These are phyloP conservation scores for Rhizophagus clarus DNA, from an alignment of 192 early-diverging fungal genomes.

Conservation along the genomic window DNA sequence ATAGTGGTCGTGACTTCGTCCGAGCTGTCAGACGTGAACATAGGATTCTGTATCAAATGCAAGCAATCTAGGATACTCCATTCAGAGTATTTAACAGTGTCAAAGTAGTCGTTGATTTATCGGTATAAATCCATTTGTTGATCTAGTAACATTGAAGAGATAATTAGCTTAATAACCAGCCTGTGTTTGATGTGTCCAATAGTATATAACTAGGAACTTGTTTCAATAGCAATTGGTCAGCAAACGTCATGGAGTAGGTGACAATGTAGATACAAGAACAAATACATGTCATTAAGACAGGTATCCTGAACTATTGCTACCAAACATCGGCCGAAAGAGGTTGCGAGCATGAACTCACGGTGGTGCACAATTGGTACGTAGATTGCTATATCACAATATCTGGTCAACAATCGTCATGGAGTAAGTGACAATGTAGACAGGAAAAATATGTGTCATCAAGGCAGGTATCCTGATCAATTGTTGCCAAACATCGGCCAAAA, in stretches of 20 bases:
- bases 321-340: slow-evolving; percentile 32
- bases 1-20: slow-evolving; percentile 5
- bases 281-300: slow-evolving; percentile 21
- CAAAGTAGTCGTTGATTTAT: slow-evolving; percentile 16
- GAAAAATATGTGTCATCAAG: slow-evolving; percentile 21
- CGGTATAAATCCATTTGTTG: slow-evolving; percentile 11
- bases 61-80: not conserved
- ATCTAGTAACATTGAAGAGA: slow-evolving; percentile 18
- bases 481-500: slow-evolving; percentile 31
- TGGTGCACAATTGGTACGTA: slow-evolving; percentile 31
- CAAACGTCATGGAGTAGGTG: slow-evolving; percentile 20
- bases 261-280: slow-evolving; percentile 26
- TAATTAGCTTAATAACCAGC: slow-evolving; percentile 7
- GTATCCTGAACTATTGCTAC: slow-evolving; percentile 27
- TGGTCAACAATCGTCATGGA: slow-evolving; percentile 17
- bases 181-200: slow-evolving; percentile 9
- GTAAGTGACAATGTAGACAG: slow-evolving; percentile 25
- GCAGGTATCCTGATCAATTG: slow-evolving; percentile 28
- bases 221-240: slow-evolving; percentile 17
- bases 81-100: slow-evolving; percentile 17
- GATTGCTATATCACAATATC: too few species aligned
- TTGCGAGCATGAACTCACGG: slow-evolving; percentile 28
- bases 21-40: slow-evolving; percentile 5
- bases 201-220: slow-evolving; percentile 22
- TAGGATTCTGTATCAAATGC: slow-evolving; percentile 3